Base-by-base conservation (phyloP, 139 green algal species). In the Picochlorum sp. region DNA sequence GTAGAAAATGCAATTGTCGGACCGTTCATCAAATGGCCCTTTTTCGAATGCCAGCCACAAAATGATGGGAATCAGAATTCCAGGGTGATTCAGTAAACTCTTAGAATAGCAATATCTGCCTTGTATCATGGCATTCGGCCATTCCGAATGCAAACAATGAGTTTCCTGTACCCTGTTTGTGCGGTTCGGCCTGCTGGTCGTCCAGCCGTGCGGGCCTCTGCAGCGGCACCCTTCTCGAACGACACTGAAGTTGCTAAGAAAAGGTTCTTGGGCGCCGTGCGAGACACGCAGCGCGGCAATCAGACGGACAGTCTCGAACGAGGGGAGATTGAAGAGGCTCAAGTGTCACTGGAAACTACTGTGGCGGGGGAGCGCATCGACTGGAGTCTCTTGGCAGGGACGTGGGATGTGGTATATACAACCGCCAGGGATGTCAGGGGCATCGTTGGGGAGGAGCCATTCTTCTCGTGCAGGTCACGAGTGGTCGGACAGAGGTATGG, bases 331-430 rank as follows among this genome's bases (percentile, higher is more conserved):
- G 71, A 76, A 59, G 74, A 80, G n/a, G 64, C 71, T 4, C 73
- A 80, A 21, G 15, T 51, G 63, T 26, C 57, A 10, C 66, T 70
- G 21, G 10, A 55, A 55, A 24, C n/a, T 28, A 44, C 47, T 24
- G 34, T 41, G 34, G 34, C 34, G 34, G 34, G 34, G 34, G 34
- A 13, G 8, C 34, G 34, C 13, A 28, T 79, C 15, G 67, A 83
- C 51, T 83, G 57, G 38, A 44, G 26, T 10, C 37, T 67, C 61
- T 63, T 84, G 41, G 3, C 55, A 30, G 78, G 78, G n/a, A 62
- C 49, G 16, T 84, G 78, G 78, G 45, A 61, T 32, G 60, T 84
- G 3, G 16, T 74, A 16, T 84, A 81, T 58, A 84, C 75, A 14
- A 83, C 75, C 16, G 78, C 78, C 6, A 38, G 47, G 3, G 78